Evolutionary conservation across 106 monocot species (phyloP), one percentile per base, ranked within the genome.

Genomic region (Vanilla planifolia): DNA sequence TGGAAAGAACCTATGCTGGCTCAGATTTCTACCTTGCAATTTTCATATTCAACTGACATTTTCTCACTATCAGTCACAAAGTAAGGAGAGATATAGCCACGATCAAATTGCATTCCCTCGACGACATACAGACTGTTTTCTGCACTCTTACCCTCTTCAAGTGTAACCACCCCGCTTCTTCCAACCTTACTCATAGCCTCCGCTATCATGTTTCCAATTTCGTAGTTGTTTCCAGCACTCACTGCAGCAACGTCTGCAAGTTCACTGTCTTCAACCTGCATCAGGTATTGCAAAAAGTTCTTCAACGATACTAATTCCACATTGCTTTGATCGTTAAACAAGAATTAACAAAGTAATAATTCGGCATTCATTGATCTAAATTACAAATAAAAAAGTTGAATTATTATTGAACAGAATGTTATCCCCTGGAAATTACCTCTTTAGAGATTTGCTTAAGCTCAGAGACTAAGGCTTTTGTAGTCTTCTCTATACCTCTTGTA

Each of bases 21-120:
- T n/a, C n/a, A n/a, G n/a, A n/a, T n/a, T 43, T 9, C 25, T 33
- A 96, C 91, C 86, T 96, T 96, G 86, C 96, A 91, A 60, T 96
- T 96, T 26, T 96, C 91, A 73, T 81, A 91, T 67, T 96, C 96
- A 60, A 83, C 81, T 28, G 84, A 70, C 91, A 91, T 96, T 61
- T 96, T 96, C 59, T 91, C 91, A 48, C 90, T 87, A 51, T 96
- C 96, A n/a, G 86, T 91, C 15, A 96, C 90, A 48, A 96, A 96
- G 68, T 96, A 96, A 2, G 96, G 96, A 39, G 91, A 96, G 15
- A 91, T 87, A 35, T 91, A 91, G 20, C 96, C 96, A 56, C 91
- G 86, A 48, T 96, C 96, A 77, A 91, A 96, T 48, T 96, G 96
- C 96, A 96, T 96, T 45, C 96, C 96, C 66, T 96, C 96, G 6